Conservation (phyloP, 2,329 filamentous ascomycete genomes). For the Zymoseptoria pseudotritici region DNA sequence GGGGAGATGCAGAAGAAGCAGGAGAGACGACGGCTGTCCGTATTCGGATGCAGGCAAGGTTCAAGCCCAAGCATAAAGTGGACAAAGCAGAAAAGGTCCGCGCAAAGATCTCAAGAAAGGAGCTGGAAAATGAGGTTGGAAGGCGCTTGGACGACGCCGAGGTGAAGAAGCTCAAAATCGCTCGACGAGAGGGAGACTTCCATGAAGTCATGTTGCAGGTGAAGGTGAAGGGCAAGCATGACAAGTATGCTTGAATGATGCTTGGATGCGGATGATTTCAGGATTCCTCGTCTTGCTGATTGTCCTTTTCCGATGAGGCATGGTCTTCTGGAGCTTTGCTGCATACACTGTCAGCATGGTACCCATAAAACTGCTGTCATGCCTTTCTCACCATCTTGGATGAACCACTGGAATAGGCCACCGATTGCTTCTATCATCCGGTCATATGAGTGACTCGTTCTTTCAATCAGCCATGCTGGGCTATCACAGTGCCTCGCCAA, state of each 20-base stretch:
- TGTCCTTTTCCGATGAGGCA: neutral
- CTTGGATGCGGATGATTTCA: neutral
- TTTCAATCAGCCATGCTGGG: neutral
- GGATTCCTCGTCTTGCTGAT: neutral
- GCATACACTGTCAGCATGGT: neutral
- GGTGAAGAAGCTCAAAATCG: slow-evolving; percentile 72
- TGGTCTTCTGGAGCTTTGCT: neutral
- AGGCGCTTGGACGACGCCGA: slow-evolving; percentile 59
- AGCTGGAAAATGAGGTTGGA: slow-evolving; percentile 38
- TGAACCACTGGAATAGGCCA: too few relatives aligned
- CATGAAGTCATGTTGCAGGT: slow-evolving; percentile 80
- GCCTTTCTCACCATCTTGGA: neutral
- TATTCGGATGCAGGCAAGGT: slow-evolving; percentile 89
- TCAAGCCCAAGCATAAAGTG: slow-evolving; percentile 76
- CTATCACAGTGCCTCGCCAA: neutral
- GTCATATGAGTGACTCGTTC: too few relatives aligned
- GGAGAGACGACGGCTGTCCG: slow-evolving; percentile 65
- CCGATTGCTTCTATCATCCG: too few relatives aligned
- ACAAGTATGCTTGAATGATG: slow-evolving; percentile 56
- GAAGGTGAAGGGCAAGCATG: slow-evolving; percentile 87
- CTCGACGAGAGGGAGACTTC: slow-evolving; percentile 78
- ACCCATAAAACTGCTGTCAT: neutral
- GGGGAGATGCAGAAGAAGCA: slow-evolving; percentile 65
- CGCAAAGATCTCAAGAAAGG: slow-evolving; percentile 77
- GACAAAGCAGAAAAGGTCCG: slow-evolving; percentile 74